A percentile compares a stretch with the other conserved stretches of the same genome.
phyloP scores from a whole-genome alignment of 257 asterid species.

The Nicotiana undulata region DNA sequence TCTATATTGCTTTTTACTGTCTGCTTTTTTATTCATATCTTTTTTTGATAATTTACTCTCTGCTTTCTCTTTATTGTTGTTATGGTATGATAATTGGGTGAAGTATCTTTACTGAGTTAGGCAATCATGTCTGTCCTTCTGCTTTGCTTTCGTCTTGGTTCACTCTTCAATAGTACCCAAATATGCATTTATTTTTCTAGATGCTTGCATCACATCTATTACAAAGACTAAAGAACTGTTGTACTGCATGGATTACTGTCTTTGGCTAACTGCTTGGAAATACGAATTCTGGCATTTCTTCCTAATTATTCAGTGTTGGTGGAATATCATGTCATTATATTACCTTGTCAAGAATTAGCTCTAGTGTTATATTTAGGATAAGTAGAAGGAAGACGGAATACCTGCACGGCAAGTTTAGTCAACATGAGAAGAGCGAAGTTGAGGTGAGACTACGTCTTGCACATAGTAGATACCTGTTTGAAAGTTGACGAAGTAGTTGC shows the following conservation, averaged over 20 bases:
- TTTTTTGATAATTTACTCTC: neutral
- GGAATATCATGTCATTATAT: neutral
- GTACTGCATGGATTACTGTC: neutral
- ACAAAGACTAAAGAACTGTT: neutral
- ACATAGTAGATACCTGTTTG: neutral
- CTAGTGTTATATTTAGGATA: neutral
- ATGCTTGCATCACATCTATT: neutral
- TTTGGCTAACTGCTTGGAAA: neutral
- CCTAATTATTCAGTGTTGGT: neutral
- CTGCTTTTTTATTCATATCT: slow-evolving; percentile 5
- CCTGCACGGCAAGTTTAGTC: too few species aligned
- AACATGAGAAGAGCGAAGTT: too few species aligned
- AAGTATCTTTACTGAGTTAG: neutral
- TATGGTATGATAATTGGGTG: neutral
- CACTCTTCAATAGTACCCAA: slow-evolving; percentile 1
- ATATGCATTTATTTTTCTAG: neutral
- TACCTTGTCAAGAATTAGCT: neutral
- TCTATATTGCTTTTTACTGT: neutral
- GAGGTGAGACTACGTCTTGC: neutral
- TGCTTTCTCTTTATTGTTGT: neutral
- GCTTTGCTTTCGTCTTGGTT: neutral
- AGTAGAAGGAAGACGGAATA: too few species aligned
- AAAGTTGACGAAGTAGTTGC: neutral
- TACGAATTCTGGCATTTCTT: neutral
- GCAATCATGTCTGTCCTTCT: neutral